Evolutionary conservation across 441 rosid genomes (phyloP), one percentile per base, ranked within the genome.

Genomic region (Rhodomyrtus psidioides): DNA sequence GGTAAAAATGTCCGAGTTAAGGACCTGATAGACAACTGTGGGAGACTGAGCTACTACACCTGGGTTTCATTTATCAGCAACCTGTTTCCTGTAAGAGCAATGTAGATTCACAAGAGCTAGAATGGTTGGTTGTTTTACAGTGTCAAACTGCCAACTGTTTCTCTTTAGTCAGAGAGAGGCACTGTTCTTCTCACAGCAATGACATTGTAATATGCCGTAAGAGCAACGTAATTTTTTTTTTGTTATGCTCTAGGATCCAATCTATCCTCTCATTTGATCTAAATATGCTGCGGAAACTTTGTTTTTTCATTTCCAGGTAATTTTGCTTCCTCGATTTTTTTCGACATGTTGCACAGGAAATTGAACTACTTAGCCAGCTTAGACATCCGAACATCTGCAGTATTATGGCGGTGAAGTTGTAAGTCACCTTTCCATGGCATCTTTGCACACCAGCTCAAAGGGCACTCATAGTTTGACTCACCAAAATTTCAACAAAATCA

Each of bases 361-460:
- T 97, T 76, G 92, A 93, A 91, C 92, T 96, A 88, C 98, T 96
- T 86, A 93, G 97, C 93, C 94, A 93, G 42, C 91, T 94, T 83
- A 94, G 95, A 89, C 97, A 97, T 90, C 95, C 96, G 24, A 96
- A 96, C 88, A 95, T 96, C 98, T 95, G 90, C 96, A 93, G 89
- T 96, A 96, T 89, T 94, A 94, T 88, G 97, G 98, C 70, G 96
- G 97, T 92, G 95, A 94, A 90, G 94, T 89, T 88, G 99, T 97
- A 82, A 93, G 98, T 92, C 85, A 76, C 84, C 53, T 53, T 89
- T 65, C 84, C 58, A 21, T 42, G 17, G 26, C 28, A 51, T 27
- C 57, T 19, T 16, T 2, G 16, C 6, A 15, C 4, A 8, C 13
- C 56, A 26, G 23, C 39, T 51, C 56, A 28, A 81, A 2, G 14